Base-by-base conservation (phyloP, 129 eudicot species). In the Flaveria ramosissima region DNA sequence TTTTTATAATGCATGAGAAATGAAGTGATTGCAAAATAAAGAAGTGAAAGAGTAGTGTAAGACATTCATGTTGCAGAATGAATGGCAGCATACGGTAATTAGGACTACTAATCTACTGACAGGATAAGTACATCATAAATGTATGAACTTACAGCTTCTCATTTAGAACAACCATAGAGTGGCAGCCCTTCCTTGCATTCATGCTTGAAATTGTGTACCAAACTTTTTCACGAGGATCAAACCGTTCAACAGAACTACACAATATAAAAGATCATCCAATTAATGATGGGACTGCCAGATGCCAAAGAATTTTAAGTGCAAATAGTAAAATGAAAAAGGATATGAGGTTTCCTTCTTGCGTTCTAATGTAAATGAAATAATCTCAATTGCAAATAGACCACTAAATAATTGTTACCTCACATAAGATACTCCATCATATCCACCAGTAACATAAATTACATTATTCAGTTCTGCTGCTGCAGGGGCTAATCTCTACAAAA, bases 401-500 rank as follows among this genome's bases (percentile, higher is more conserved):
- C 50, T 59, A 51, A 9, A 19, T 24, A 67, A 47, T 36, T 59
- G 82, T 86, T 72, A 90, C 97, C 81, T 90, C 72, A 81, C 45
- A 78, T 90, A 93, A 61, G 86, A 73, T 15, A 4, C 67, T 73
- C 96, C 97, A 74, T 93, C 87, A 69, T 80, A 93, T 55, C 98
- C 98, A 70, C 98, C 98, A 84, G 63, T 78, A 50, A 85, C 97
- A 72, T 90, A 90, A n/a, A 93, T 76, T 9, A 84, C 87, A 53
- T 86, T 88, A 72, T 90, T 77, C 17, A 85, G 71, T 26, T 86
- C 87, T 20, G 87, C 85, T 11, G 87, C 91, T 12, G 95, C 92
- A 0, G 90, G 86, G 83, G 86, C 85, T 57, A 85, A 84, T 48
- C 98, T 90, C 98, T 93, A 80, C 50, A 73, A 61, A 47, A 61